Base-by-base conservation (phyloP, 345 rosid species). In the Hibiscus syriacus region DNA sequence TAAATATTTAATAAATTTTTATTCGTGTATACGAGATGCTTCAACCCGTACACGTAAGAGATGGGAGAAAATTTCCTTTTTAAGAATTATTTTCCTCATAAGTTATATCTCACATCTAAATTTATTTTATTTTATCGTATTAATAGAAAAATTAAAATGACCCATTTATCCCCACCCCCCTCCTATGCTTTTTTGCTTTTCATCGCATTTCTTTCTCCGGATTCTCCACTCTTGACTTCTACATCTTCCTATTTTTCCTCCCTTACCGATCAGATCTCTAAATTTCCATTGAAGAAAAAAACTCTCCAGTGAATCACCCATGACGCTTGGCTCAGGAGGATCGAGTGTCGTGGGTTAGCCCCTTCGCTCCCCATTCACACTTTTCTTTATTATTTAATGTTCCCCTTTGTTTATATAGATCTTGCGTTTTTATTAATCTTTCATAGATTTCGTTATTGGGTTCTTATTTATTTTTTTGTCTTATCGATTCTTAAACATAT, bases 321-420 rank as follows among this genome's bases (percentile, higher is more conserved):
- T 88, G 95, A 86, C 94, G 81, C 89, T 88, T 71, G 92, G 95
- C 86, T 86, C 95, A 46, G 95, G 84, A 75, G 95, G 92, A 89
- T 86, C 95, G 49, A 84, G 91, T 78, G 95, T 89, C 73, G 95
- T 89, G 64, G 95, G 95, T 86, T 36, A 78, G 84, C 68, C 12
- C 12, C 41, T 38, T 38, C 39, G 27, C 6, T 8, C 39, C 59
- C 62, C 2, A 38, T 30, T 27, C 22, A 5, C 9, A 12, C 39
- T 46, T 14, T 23, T 6, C 55, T 55, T 45, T 57, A 7, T 27
- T 1, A 2, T n/a, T 43, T 59, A 19, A 52, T 34, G n/a, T 48
- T 19, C 32, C 6, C 43, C 55, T 8, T 70, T 38, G 4, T 45
- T 30, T 23, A 10, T 34, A 3, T 6, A 19, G 71, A 66, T 78